Evolutionary conservation across 805 yeast genomes (phyloP).

Genomic region (Yarrowia alimentaria): DNA sequence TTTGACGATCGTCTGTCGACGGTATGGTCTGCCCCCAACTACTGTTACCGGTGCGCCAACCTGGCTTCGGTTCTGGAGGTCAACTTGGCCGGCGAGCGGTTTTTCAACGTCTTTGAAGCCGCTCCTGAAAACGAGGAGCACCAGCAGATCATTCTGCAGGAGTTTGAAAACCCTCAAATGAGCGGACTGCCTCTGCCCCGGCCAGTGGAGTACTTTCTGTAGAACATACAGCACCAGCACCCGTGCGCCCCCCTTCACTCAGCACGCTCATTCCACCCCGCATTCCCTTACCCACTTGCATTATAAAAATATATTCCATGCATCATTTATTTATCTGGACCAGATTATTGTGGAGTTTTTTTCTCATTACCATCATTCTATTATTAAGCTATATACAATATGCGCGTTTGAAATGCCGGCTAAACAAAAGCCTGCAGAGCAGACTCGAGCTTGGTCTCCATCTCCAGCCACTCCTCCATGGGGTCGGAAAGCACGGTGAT

Average conservation of each 20-base stretch:
- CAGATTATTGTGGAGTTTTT: no score
- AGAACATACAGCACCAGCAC: no score
- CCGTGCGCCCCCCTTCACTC: no score
- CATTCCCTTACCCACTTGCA: no score
- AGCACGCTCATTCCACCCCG: no score
- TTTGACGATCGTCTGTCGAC: constrained; percentile 91
- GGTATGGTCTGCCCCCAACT: constrained; percentile 98
- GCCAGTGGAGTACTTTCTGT: constrained; percentile 26
- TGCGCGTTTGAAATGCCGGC: no score
- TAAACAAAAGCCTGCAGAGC: constrained; percentile 66
- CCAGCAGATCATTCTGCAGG: constrained; percentile 40
- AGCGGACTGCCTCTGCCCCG: constrained; percentile 5
- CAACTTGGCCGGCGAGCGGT: constrained; percentile 60
- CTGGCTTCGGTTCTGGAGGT: constrained; percentile 96
- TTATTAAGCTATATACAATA: no score
- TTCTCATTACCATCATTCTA: no score
- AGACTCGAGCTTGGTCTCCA: constrained; percentile 75
- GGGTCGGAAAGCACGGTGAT: constrained; percentile 81
- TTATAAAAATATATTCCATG: no score
- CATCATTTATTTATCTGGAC: no score
- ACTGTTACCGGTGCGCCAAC: constrained; percentile 95
- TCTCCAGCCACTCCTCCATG: constrained; percentile 90
- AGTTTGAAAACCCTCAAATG: constrained; percentile 32
- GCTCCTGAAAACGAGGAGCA: constrained; percentile 84
- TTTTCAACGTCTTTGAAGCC: constrained; percentile 92